Conservation (phyloP, 257 asterid genomes). For the Voacanga thouarsii region DNA sequence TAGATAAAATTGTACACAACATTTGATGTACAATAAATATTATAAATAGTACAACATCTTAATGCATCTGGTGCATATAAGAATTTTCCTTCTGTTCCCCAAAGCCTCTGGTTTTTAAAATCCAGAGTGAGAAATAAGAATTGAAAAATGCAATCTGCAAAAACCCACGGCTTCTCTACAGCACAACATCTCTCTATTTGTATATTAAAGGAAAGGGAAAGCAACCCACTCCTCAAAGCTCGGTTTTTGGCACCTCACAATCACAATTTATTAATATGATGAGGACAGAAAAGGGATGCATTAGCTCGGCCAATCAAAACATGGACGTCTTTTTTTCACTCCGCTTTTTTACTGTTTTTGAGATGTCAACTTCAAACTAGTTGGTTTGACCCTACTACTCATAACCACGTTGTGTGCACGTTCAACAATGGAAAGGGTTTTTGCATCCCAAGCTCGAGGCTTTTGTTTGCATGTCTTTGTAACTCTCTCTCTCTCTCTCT, state of each 20-base stretch:
- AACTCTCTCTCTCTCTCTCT: constrained; percentile 5
- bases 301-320: constrained; percentile 21
- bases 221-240: constrained; percentile 43
- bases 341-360: constrained; percentile 19
- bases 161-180: constrained; percentile 23
- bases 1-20: too few species aligned
- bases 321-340: constrained; percentile 15
- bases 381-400: constrained; percentile 22
- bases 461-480: constrained; percentile 36
- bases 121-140: not conserved
- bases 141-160: constrained; percentile 3
- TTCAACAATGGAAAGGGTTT: constrained; percentile 25
- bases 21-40: too few species aligned
- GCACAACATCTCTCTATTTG: constrained; percentile 26
- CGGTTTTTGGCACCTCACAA: constrained; percentile 34
- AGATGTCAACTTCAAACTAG: constrained; percentile 28
- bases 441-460: constrained; percentile 39
- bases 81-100: not conserved
- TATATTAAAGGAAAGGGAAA: constrained; percentile 16
- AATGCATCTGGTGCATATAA: too few species aligned
- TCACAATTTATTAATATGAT: constrained; percentile 17
- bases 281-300: constrained; percentile 1
- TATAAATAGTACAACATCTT: too few species aligned
- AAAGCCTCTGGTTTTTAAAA: not conserved
- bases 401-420: constrained; percentile 12